Evolutionary conservation across 2,329 filamentous ascomycete genomes (phyloP), one percentile per base, ranked within the genome.

Genomic region (Fusarium sp.): DNA sequence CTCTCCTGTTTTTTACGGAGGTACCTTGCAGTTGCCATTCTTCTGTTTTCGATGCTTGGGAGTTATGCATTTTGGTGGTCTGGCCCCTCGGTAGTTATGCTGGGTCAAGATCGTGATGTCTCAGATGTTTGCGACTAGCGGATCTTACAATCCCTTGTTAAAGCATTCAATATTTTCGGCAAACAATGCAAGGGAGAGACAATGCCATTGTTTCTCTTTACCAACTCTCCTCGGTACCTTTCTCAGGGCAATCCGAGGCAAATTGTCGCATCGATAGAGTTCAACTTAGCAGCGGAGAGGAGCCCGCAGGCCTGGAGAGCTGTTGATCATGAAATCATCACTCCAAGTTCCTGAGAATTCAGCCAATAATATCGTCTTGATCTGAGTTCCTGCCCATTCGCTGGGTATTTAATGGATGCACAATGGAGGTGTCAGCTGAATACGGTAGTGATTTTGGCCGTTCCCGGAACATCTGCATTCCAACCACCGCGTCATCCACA

Each of bases 81-180:
- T 61, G 41, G 52, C 29, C 49, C 41, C 25, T 21, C 19, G 25
- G 46, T 48, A 11, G 18, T 39, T 27, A 52, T 49, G 25, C 31
- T 35, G 39, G 23, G 23, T n/a, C 45, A 45, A 46, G 41, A 29
- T 60, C 35, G n/a, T 12, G 27, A 35, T 67, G 65, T 67, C 65
- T 67, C 63, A 68, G 41, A 27, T 68, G 56, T 19, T 55, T 46
- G 41, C 41, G 42, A 55, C 48, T 67, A 67, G 16, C 10, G 56
- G 41, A 39, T 48, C 33, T 12, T 18, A 23, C 49, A 19, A 42
- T 29, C 44, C 35, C n/a, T n/a, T n/a, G 31, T 21, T 21, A 10
- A 65, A 29, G 15, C 31, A 62, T 68, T 62, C 41, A 39, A 68
- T 63, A 54, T 33, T 4, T 7, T 3, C 9, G 29, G 18, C n/a